A percentile compares a stretch with the other conserved stretches of the same genome.
phyloP scores from a whole-genome alignment of 805 yeast genomes.

The Nakazawaea wickerhamii region DNA sequence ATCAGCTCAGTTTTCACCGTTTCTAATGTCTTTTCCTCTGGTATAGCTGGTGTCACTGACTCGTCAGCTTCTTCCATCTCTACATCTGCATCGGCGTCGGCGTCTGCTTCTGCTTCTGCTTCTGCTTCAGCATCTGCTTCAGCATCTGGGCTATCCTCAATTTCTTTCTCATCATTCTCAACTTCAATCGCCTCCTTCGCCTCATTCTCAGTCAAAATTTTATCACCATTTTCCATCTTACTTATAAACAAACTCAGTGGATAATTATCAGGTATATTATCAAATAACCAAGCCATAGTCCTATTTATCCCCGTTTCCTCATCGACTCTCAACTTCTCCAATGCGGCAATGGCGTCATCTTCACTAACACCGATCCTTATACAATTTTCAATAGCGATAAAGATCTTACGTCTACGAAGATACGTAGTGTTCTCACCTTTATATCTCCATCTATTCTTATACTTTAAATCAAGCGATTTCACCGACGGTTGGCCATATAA shows the following conservation, averaged over 20 bases:
- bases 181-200: not conserved
- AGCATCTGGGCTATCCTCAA: not conserved
- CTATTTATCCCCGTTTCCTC: conserved; percentile 9
- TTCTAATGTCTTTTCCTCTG: no score
- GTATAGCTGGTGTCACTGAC: no score
- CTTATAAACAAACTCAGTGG: conserved; percentile 6
- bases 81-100: conserved; percentile 1
- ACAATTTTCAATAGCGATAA: conserved; percentile 43
- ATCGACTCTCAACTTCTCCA: conserved; percentile 12
- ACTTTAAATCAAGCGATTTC: conserved; percentile 40
- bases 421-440: conserved; percentile 50
- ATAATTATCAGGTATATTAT: conserved; percentile 12
- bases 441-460: conserved; percentile 49
- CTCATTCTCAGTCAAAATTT: not conserved
- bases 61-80: conserved; percentile 1
- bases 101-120: not conserved
- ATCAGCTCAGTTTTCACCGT: no score
- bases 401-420: conserved; percentile 46
- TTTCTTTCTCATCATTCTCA: not conserved
- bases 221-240: not conserved
- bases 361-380: conserved; percentile 8
- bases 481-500: conserved; percentile 47
- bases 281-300: conserved; percentile 14
- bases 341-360: conserved; percentile 6
- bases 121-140: not conserved